These are phyloP conservation scores for Dunaliella salina DNA, from an alignment of 163 green algal species.

Conservation along the genomic window DNA sequence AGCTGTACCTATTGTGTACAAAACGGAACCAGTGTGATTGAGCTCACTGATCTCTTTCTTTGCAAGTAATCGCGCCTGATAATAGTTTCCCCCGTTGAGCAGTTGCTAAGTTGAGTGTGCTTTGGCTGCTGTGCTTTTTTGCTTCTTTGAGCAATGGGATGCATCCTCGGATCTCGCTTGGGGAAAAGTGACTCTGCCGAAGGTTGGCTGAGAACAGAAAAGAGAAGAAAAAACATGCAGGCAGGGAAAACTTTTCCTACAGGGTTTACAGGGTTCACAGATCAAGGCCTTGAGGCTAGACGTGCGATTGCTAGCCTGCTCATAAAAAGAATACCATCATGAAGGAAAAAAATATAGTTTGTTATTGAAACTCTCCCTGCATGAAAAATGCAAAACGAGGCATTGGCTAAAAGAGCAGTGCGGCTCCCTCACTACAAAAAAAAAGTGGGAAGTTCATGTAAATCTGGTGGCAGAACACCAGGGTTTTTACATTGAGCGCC, in stretches of 20 bases:
- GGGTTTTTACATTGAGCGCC: too few species aligned
- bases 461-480: too few species aligned
- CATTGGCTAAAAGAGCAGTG: too few species aligned
- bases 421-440: too few species aligned
- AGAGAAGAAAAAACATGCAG: not conserved
- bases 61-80: too few species aligned
- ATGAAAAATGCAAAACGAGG: too few species aligned
- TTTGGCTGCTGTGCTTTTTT: not conserved
- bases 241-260: not conserved
- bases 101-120: not conserved
- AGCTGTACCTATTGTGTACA: too few species aligned
- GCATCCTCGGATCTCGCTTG: not conserved
- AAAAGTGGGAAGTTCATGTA: too few species aligned
- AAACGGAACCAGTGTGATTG: too few species aligned
- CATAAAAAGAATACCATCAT: not conserved
- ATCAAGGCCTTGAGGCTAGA: not conserved
- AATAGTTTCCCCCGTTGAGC: not conserved
- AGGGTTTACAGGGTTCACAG: not conserved
- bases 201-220: not conserved
- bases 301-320: not conserved
- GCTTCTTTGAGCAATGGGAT: not conserved
- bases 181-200: not conserved
- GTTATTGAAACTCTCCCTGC: too few species aligned
- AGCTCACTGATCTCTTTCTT: too few species aligned
- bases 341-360: not conserved